Percentiles rank a stretch among this genome's conserved stretches.
phyloP scores from a whole-genome alignment of 305 asterid genomes.

The Stenogyne calaminthoides region DNA sequence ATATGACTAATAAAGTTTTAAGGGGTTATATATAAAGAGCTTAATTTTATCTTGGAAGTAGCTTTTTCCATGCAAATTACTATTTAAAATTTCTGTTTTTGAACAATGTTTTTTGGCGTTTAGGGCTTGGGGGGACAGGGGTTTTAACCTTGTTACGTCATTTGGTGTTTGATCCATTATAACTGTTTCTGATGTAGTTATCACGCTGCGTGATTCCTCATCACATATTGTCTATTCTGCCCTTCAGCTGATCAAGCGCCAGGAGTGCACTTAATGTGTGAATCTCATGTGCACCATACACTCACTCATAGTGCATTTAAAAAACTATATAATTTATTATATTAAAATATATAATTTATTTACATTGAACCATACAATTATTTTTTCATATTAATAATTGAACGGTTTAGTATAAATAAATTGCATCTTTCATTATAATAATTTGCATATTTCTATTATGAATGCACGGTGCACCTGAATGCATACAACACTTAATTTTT shows the following conservation, averaged over 20 bases:
- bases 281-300: too few species aligned
- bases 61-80: constrained; percentile 30
- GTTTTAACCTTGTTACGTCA: background rate
- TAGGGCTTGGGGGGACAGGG: constrained; percentile 22
- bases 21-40: constrained; percentile 43
- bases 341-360: too few species aligned
- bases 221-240: constrained; percentile 25
- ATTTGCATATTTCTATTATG: too few species aligned
- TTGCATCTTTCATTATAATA: too few species aligned
- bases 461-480: too few species aligned
- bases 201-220: constrained; percentile 25
- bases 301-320: too few species aligned
- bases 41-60: constrained; percentile 25
- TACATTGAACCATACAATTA: too few species aligned
- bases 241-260: constrained; percentile 8
- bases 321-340: too few species aligned
- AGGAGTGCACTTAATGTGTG: too few species aligned
- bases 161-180: background rate
- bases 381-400: too few species aligned
- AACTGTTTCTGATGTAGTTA: constrained; percentile 19
- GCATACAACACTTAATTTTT: too few species aligned
- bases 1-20: constrained; percentile 17
- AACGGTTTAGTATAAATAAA: too few species aligned
- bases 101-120: constrained; percentile 15
- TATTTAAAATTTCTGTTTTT: background rate